Evolutionary conservation across 495 filamentous ascomycete genomes (phyloP).

Genomic region (Bacidia gigantensis): DNA sequence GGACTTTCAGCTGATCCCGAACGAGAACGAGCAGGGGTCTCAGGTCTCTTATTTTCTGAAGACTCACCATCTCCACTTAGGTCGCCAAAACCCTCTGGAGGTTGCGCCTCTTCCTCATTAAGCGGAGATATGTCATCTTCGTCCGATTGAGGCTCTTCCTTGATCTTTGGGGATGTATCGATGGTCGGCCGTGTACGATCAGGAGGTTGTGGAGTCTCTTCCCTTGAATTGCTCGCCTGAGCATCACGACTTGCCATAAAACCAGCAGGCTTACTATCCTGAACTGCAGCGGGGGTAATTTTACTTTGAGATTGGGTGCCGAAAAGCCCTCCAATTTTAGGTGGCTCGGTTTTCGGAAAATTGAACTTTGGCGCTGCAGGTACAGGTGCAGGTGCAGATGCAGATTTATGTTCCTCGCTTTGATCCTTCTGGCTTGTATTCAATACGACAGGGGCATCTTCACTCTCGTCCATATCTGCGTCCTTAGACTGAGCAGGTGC

Average conservation of each 20-base stretch:
- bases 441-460: constrained; percentile 24
- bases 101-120: constrained; percentile 11
- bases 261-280: constrained; percentile 26
- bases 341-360: constrained; percentile 20
- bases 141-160: constrained; percentile 21
- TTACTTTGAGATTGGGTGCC: constrained; percentile 22
- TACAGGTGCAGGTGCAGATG: constrained; percentile 8
- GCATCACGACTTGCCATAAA: constrained; percentile 25
- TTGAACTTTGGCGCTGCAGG: constrained; percentile 36
- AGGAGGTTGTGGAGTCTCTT: constrained; percentile 13
- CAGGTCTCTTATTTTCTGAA: background rate
- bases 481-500: constrained; percentile 40
- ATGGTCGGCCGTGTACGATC: constrained; percentile 10
- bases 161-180: constrained; percentile 16
- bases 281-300: constrained; percentile 22
- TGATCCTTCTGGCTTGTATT: constrained; percentile 17
- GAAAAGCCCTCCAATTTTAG: constrained; percentile 25
- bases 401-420: background rate
- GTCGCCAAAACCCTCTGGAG: constrained; percentile 8
- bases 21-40: background rate
- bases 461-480: constrained; percentile 40
- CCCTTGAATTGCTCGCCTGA: constrained; percentile 15
- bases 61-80: background rate
- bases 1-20: constrained; percentile 36
- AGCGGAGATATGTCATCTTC: constrained; percentile 11